Evolutionary conservation across 1,139 yeast genomes (phyloP), one percentile per base, ranked within the genome.

Genomic region (Lodderomyces orthopsilosis): DNA sequence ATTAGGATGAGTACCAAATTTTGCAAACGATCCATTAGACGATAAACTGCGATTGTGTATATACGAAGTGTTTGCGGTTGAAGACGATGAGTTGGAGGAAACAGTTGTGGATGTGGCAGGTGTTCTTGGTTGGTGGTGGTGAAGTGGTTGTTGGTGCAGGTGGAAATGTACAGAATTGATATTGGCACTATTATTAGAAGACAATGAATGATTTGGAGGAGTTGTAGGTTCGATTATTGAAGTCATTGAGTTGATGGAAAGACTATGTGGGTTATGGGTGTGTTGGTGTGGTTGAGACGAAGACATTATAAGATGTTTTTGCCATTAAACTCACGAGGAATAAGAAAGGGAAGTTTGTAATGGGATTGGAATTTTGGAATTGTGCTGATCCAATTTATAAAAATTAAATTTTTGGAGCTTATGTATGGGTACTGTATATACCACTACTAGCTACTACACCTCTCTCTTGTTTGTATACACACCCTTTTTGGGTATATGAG

Each of bases 141-240:
- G 41, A 6, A 12, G 41, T 37, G 30, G 42, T 27, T 40, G 36
- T 39, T 35, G 44, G 38, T 30, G 48, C 24, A 35, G 27, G 13
- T 24, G 27, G 13, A 30, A n/a, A 17, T 40, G 23, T 22, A 38
- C 14, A 22, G 37, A 26, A 13, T 34, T 27, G 12, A 8, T 40
- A 35, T 28, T 39, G 33, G 26, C 28, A 37, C 27, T 24, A 24
- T 32, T 28, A 15, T 40, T 39, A 12, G 44, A 17, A 26, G 44
- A 38, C 19, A 37, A 26, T 13, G 40, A 9, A 35, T 46, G 44
- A 38, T 43, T 55, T 14, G 75, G 74, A 5, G 75, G 75, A 6
- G 75, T 69, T 17, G 71, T 64, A 22, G 75, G 75, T 51, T 69
- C 75, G 32, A 66, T 57, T 41, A 68, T 50, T 24, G 73, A 66